phyloP scores from a whole-genome alignment of 2,329 filamentous ascomycete genomes.

The Chalaropsis ovoidea region DNA sequence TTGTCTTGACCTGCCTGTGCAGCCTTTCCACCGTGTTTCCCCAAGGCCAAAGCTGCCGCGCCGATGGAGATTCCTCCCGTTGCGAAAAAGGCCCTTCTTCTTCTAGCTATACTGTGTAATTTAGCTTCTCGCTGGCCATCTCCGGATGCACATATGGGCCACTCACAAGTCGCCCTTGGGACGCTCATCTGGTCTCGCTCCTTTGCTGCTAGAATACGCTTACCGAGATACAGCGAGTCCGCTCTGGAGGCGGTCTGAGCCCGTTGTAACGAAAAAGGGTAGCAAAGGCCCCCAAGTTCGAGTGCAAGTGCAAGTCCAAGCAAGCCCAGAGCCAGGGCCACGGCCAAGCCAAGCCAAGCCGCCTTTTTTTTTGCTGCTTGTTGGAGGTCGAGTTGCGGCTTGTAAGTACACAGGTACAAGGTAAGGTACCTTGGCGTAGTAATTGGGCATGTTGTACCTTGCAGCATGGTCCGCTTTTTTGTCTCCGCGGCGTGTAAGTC shows the following conservation, averaged over 20 bases:
- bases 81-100: not conserved
- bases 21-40: no score
- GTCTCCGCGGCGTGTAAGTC: not conserved
- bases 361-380: no score
- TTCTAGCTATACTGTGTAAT: not conserved
- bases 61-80: no score
- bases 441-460: no score
- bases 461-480: constrained; percentile 9
- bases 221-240: not conserved
- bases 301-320: no score
- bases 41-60: no score
- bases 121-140: no score
- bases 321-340: not conserved
- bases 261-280: not conserved
- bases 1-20: no score
- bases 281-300: not conserved
- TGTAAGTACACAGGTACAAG: not conserved
- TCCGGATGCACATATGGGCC: not conserved
- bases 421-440: no score
- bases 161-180: no score
- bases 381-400: no score
- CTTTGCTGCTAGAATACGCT: not conserved
- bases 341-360: no score
- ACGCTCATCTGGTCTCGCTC: not conserved
- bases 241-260: not conserved